A percentile compares a stretch with the other conserved stretches of the same genome.
phyloP scores from a whole-genome alignment of 2,329 filamentous ascomycete genomes.

The Neophaeococcomyces aloes region DNA sequence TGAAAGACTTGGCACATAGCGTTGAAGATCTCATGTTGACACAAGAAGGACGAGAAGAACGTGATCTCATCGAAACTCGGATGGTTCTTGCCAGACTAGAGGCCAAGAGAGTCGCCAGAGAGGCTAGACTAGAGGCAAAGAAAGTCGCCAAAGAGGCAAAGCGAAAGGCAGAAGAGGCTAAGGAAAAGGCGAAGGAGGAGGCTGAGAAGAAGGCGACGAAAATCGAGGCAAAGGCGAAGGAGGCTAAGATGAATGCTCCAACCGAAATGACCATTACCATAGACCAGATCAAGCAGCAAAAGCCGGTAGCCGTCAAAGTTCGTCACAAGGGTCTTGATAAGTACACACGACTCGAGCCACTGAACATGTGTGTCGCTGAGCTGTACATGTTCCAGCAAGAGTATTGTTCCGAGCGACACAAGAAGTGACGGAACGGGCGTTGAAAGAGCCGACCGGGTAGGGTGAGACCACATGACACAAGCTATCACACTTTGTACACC shows the following conservation, averaged over 20 bases:
- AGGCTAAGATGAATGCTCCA: neutral
- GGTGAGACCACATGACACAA: too few species aligned
- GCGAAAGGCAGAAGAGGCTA: neutral
- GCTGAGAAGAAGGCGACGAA: constrained; percentile 11
- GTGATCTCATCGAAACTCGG: constrained; percentile 11
- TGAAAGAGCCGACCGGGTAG: too few species aligned
- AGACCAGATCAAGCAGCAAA: constrained; percentile 5
- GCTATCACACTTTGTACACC: too few species aligned
- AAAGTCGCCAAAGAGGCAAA: constrained; percentile 11
- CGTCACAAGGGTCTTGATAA: constrained; percentile 15
- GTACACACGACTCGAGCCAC: neutral
- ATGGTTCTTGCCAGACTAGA: constrained; percentile 7
- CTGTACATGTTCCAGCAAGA: neutral
- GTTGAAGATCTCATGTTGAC: constrained; percentile 20
- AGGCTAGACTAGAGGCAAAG: constrained; percentile 8
- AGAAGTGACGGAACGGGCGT: neutral
- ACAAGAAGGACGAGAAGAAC: constrained; percentile 12
- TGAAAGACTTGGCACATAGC: constrained; percentile 9
- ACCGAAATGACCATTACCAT: constrained; percentile 23
- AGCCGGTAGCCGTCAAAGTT: constrained; percentile 9
- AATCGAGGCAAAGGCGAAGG: neutral
- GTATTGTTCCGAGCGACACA: constrained; percentile 3
- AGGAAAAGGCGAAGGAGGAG: neutral
- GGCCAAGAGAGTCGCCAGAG: constrained; percentile 11
- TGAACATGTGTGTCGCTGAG: neutral